A percentile compares a stretch with the other conserved stretches of the same genome.
Evolutionary conservation across 768 basidiomycete species (phyloP).

Genomic region (Auriscalpium microsporum): DNA sequence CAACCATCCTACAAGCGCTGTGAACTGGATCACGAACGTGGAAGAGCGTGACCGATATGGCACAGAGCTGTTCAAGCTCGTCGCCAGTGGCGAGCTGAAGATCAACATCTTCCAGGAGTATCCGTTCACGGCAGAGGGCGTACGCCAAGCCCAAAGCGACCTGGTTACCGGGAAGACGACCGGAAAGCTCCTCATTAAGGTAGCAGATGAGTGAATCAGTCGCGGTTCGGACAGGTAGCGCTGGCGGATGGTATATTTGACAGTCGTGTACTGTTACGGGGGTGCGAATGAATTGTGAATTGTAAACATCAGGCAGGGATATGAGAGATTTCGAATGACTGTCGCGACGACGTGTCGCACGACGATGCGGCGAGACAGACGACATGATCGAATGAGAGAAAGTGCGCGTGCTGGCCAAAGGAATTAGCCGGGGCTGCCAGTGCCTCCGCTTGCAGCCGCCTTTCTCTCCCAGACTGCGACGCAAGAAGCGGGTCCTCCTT

Average conservation of each 20-base stretch:
- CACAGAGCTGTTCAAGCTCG: conserved; percentile 49
- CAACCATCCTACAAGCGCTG: conserved; percentile 34
- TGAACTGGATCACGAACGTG: conserved; percentile 60
- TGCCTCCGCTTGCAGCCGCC: not conserved
- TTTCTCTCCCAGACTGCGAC: conserved; percentile 1
- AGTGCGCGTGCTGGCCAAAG: not conserved
- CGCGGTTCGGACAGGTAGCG: too few relatives aligned
- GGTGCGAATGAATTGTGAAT: not conserved
- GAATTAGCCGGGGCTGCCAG: too few relatives aligned
- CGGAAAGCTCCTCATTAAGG: conserved; percentile 78
- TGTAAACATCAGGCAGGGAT: not conserved
- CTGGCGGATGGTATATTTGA: too few relatives aligned
- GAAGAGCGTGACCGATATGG: conserved; percentile 65
- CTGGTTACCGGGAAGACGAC: conserved; percentile 65
- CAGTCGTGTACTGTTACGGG: not conserved
- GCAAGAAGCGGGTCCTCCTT: conserved; percentile 12
- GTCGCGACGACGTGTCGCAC: too few relatives aligned
- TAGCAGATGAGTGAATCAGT: conserved; percentile 22
- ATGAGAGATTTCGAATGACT: too few relatives aligned
- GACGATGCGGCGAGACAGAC: too few relatives aligned
- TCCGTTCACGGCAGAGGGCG: conserved; percentile 71
- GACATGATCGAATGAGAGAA: too few relatives aligned
- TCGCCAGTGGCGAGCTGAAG: conserved; percentile 50
- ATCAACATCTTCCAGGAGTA: conserved; percentile 68
- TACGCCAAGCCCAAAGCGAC: conserved; percentile 65